Percentiles rank a stretch among this genome's conserved stretches.
Conservation (phyloP, 1,139 yeast species). For the Blastobotrys indianensis region DNA sequence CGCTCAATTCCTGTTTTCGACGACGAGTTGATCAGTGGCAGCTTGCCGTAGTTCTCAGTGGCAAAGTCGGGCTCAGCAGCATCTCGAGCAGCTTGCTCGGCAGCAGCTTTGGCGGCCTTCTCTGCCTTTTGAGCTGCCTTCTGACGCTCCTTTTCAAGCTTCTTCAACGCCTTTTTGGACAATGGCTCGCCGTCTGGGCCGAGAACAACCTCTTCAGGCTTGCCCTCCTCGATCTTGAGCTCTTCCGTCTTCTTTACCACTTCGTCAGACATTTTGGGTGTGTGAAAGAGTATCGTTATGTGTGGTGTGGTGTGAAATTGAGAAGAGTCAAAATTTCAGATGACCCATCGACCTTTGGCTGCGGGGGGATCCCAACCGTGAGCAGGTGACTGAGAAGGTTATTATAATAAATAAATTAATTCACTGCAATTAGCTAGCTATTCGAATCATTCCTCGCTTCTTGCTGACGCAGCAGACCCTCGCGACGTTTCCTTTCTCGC, state of each 20-base stretch:
- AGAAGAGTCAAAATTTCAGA: neutral
- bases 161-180: slow-evolving; percentile 91
- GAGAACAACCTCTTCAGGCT: slow-evolving; percentile 35
- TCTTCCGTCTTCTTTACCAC: slow-evolving; percentile 23
- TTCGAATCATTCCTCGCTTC: neutral
- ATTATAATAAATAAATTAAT: too few species aligned
- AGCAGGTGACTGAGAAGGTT: too few species aligned
- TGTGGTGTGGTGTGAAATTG: too few species aligned
- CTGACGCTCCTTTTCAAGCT: slow-evolving; percentile 87
- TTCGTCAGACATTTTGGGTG: slow-evolving; percentile 23
- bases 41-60: slow-evolving; percentile 79
- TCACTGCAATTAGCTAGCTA: neutral
- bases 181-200: slow-evolving; percentile 82
- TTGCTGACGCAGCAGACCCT: slow-evolving; percentile 46
- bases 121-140: slow-evolving; percentile 92
- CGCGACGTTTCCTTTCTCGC: slow-evolving; percentile 50
- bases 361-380: neutral
- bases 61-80: slow-evolving; percentile 82
- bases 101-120: slow-evolving; percentile 81
- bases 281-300: neutral
- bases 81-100: slow-evolving; percentile 77
- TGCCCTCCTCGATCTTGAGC: slow-evolving; percentile 29
- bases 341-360: neutral
- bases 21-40: slow-evolving; percentile 80
- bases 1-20: slow-evolving; percentile 57